Conservation (phyloP, 805 yeast genomes). For the Wickerhamiella dianesei region DNA sequence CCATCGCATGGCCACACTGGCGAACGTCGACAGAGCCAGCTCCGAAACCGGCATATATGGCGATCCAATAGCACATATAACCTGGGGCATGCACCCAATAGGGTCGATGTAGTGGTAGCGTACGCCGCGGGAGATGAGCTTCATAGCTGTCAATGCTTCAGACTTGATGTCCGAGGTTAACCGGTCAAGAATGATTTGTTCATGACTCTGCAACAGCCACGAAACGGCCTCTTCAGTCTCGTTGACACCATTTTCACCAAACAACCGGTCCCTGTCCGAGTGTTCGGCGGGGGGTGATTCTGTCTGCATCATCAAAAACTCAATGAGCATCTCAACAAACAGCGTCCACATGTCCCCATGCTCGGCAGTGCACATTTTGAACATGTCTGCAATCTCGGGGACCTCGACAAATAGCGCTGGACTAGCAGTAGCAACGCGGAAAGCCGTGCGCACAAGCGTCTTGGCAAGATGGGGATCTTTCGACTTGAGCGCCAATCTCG, state of each 20-base stretch:
- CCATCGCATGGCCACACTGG: neutral
- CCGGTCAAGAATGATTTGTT: neutral
- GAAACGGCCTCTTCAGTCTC: neutral
- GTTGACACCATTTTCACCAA: neutral
- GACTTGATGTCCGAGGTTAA: conserved; percentile 20
- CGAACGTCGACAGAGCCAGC: neutral
- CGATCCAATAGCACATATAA: neutral
- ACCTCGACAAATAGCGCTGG: neutral
- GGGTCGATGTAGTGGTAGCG: conserved; percentile 22
- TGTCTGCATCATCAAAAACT: conserved; percentile 11
- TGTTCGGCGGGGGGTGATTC: neutral
- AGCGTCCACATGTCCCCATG: conserved; percentile 26
- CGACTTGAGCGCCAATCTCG: too few relatives aligned
- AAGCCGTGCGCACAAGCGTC: neutral
- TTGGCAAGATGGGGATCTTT: too few relatives aligned
- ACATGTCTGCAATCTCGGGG: neutral
- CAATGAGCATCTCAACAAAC: conserved; percentile 3
- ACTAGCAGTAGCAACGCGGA: neutral
- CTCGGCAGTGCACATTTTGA: conserved; percentile 17
- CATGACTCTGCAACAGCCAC: neutral
- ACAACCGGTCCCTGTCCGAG: neutral
- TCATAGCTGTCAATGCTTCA: conserved; percentile 6
- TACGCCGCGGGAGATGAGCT: neutral
- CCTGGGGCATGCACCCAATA: neutral
- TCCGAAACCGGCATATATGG: neutral